Percentiles rank a stretch among this genome's conserved stretches.
These are phyloP conservation scores for Jamesozyma piceae DNA, from an alignment of 805 yeast species.

Conservation along the genomic window DNA sequence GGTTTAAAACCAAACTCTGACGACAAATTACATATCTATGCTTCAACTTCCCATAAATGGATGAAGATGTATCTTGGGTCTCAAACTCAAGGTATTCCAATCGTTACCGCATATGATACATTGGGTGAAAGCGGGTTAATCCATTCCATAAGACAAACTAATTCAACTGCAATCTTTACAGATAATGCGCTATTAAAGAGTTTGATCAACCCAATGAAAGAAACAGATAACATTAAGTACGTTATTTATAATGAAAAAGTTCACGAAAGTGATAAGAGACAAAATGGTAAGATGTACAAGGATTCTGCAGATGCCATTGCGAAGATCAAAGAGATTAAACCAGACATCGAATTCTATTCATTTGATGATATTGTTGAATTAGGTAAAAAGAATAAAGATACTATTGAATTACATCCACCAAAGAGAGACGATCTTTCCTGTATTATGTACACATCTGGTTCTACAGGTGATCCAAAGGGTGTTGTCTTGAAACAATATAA, in stretches of 20 bases:
- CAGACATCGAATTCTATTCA: constrained; percentile 62
- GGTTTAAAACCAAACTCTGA: constrained; percentile 58
- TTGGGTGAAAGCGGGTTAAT: constrained; percentile 82
- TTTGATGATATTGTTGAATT: constrained; percentile 54
- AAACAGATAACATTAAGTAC: constrained; percentile 50
- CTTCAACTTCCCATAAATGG: constrained; percentile 84
- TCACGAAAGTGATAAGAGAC: constrained; percentile 53
- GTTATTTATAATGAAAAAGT: constrained; percentile 64
- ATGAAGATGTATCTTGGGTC: constrained; percentile 78
- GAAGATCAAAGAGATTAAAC: constrained; percentile 55
- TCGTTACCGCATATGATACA: constrained; percentile 94
- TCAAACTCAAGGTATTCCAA: constrained; percentile 68
- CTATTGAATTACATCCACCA: constrained; percentile 36
- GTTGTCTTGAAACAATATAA: constrained; percentile 55
- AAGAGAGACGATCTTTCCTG: constrained; percentile 45
- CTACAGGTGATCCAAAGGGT: constrained; percentile 78
- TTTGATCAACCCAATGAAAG: constrained; percentile 62
- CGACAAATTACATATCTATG: constrained; percentile 73
- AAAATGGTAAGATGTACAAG: constrained; percentile 47
- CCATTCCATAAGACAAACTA: constrained; percentile 79
- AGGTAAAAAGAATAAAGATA: constrained; percentile 47
- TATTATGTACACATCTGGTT: constrained; percentile 65
- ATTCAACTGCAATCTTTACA: constrained; percentile 67
- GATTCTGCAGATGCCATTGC: constrained; percentile 51
- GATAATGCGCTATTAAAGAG: constrained; percentile 65